Evolutionary conservation across 179 eudicot species (phyloP), one percentile per base, ranked within the genome.

Genomic region (Amaranthus tricolor): DNA sequence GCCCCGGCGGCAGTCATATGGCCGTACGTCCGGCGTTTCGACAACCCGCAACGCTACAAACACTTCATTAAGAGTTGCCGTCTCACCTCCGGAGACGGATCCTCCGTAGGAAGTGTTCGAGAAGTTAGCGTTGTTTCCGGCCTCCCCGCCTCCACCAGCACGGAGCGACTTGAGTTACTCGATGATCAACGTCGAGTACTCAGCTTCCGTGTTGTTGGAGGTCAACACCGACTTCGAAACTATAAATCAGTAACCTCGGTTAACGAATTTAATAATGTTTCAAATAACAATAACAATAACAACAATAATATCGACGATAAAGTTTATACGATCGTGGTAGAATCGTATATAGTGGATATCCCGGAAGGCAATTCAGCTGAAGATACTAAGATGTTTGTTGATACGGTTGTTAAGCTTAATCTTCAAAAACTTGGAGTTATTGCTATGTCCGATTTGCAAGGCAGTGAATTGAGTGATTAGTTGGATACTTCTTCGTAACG

Each of bases 31-130:
- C 88, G 97, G 17, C 73, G 85, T 6, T 92, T 92, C 74, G 91
- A 90, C 85, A 92, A 85, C 82, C 97, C 97, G 0, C 85, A 92
- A 56, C 82, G 76, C 0, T 92, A 92, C 95, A 92, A 92, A 70
- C 97, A 92, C 84, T 92, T 92, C 88, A 84, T 92, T 84, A 90
- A 92, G 74, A 83, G 88, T 65, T 92, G 96, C 82, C 74, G 70
- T 21, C 55, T 90, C 68, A 72, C 80, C 13, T 74, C 79, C 5
- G 91, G 91, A 4, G 87, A 83, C 21, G 97, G 90, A n/a, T 79
- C 79, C 16, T 57, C 82, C 21, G 88, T 88, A 6, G 95, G 95
- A 0, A 83, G 88, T 72, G 74, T 92, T 5, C 72, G 97, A 2
- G 93, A 92, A 31, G 91, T 92, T 17, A 85, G 88, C 1, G 95